Base-by-base conservation (phyloP, 208 protist species). In the Leishmania turanica region DNA sequence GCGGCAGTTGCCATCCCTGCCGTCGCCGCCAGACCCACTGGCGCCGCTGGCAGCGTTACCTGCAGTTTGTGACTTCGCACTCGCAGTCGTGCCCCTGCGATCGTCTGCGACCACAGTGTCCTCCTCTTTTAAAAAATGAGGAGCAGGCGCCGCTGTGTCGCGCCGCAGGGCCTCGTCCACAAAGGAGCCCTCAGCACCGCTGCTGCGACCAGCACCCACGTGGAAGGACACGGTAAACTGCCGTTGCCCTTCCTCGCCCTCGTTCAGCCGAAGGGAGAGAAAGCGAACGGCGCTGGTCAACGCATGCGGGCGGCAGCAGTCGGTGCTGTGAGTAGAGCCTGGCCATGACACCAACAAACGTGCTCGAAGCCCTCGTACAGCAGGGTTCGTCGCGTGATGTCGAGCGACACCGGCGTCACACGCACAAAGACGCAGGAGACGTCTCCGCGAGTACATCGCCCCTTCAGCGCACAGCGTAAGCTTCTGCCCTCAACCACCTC, bases 211-310 rank as follows among this genome's bases (percentile, higher is more conserved):
- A 40, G 45, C 34, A 47, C 21, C 21, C 17, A 45, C 15, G 34
- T 62, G 45, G 27, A 76, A 76, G 53, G 72, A 62, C 47, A 76
- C 31, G 19, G 72, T 27, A 21, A 76, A 76, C 34, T 56, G 72
- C 51, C 3, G n/a, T 27, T 42, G 3, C 2, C 8, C 72, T 24
- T n/a, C 53, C 0, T 13, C 34, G 17, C 8, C 72, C 5, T 37
- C 72, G 72, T 45, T 34, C 47, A 76, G 72, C 31, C 72, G 72
- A 56, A 76, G 72, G 4, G 51, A 62, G 19, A 76, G 19, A 47
- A 24, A 27, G 1, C 72, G 72, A 62, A 62, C 72, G n/a, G 31
- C 31, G 17, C 72, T 58, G 9, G 72, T 76, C 72, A 62, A 45
- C 49, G 31, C 72, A 40, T 34, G 19, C 19, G 19, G 17, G 31